Conservation (phyloP, 1,284 basidiomycete genomes). For the Moesziomyces globuligerus region DNA sequence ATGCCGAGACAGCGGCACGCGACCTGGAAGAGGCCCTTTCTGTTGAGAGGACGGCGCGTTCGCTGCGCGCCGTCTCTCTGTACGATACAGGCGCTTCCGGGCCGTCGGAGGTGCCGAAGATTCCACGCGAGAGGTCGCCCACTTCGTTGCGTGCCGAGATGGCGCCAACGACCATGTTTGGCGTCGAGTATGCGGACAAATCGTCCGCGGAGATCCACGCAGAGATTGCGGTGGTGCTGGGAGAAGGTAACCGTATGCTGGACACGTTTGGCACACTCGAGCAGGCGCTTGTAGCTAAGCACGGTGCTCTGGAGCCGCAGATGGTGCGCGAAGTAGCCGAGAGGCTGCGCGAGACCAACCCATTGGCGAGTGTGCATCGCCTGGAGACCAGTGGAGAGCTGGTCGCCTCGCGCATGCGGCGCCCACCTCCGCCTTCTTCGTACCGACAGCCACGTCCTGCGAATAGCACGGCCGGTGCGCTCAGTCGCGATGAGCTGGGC, state of each 20-base stretch:
- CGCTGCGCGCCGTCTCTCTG: constrained; percentile 33
- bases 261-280: constrained; percentile 47
- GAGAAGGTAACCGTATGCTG: constrained; percentile 51
- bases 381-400: constrained; percentile 1
- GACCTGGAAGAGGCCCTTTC: constrained; percentile 38
- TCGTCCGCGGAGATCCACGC: constrained; percentile 51
- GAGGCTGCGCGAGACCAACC: constrained; percentile 5
- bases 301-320: constrained; percentile 13
- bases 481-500: not conserved
- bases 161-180: constrained; percentile 36
- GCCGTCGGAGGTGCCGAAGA: not conserved
- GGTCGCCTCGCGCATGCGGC: not conserved
- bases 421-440: constrained; percentile 26
- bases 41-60: constrained; percentile 32
- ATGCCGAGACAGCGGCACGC: constrained; percentile 18
- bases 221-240: constrained; percentile 53
- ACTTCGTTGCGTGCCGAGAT: constrained; percentile 22
- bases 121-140: constrained; percentile 5
- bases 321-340: constrained; percentile 10
- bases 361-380: constrained; percentile 8
- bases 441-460: constrained; percentile 4
- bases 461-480: not conserved
- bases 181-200: constrained; percentile 48
- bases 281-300: constrained; percentile 35
- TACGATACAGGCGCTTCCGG: constrained; percentile 15